Percentiles rank a stretch among this genome's conserved stretches.
Evolutionary conservation across 2,329 filamentous ascomycete genomes (phyloP).

Genomic region (Venturia aucupariae): DNA sequence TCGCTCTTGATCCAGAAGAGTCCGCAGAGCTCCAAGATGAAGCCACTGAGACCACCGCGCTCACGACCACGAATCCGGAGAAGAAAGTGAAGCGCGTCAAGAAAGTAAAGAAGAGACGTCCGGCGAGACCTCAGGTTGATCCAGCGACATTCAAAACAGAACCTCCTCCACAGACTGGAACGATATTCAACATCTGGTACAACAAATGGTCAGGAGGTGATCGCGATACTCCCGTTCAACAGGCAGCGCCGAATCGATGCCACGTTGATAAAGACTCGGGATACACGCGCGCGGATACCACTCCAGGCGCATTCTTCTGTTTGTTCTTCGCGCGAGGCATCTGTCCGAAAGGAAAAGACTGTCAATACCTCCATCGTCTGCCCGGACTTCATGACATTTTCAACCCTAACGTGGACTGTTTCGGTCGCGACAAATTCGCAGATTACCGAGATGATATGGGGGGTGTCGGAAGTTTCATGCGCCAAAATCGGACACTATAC

Average conservation of each 20-base stretch:
- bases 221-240: constrained; percentile 82
- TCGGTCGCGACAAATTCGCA: constrained; percentile 82
- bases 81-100: constrained; percentile 57
- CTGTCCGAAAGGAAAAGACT: constrained; percentile 82
- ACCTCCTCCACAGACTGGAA: constrained; percentile 83
- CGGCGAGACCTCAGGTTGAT: constrained; percentile 85
- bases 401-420: constrained; percentile 90
- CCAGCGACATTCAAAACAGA: constrained; percentile 73
- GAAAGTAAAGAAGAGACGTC: constrained; percentile 85
- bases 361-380: constrained; percentile 84
- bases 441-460: constrained; percentile 98
- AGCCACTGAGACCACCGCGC: neutral
- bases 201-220: constrained; percentile 98
- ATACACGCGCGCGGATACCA: constrained; percentile 41
- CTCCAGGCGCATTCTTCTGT: constrained; percentile 72
- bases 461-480: constrained; percentile 86
- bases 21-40: constrained; percentile 1
- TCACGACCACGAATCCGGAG: constrained; percentile 14
- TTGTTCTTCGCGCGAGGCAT: constrained; percentile 78
- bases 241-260: constrained; percentile 74
- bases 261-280: constrained; percentile 62
- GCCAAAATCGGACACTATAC: constrained; percentile 90
- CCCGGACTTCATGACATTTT: constrained; percentile 83
- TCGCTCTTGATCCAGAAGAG: neutral
- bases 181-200: constrained; percentile 97